Evolutionary conservation across 2,329 filamentous ascomycete genomes (phyloP).

Genomic region (Mollisia scopiformis): DNA sequence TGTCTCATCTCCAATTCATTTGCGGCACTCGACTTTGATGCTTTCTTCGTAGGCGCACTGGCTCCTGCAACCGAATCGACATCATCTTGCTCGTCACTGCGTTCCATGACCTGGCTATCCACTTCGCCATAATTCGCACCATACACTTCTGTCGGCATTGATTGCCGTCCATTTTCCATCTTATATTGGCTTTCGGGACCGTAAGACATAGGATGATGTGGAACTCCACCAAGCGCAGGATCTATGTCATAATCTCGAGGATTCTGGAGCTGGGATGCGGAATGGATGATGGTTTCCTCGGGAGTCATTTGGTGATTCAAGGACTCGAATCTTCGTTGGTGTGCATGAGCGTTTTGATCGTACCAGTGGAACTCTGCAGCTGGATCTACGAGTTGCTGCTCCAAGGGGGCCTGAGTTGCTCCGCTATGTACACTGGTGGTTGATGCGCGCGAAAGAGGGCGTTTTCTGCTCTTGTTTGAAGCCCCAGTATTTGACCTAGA

Average conservation of each 20-base stretch:
- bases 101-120: slow-evolving; percentile 62
- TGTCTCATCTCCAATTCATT: slow-evolving; percentile 82
- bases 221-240: slow-evolving; percentile 50
- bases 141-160: slow-evolving; percentile 58
- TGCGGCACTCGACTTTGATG: slow-evolving; percentile 71
- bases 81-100: slow-evolving; percentile 58
- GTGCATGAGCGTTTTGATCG: slow-evolving; percentile 32
- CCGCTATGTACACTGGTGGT: slow-evolving; percentile 48
- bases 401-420: slow-evolving; percentile 32
- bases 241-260: slow-evolving; percentile 53
- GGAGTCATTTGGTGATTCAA: slow-evolving; percentile 48
- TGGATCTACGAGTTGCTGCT: slow-evolving; percentile 33
- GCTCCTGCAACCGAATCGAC: slow-evolving; percentile 53
- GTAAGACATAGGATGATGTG: slow-evolving; percentile 48
- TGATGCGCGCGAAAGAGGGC: slow-evolving; percentile 50
- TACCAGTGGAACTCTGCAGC: slow-evolving; percentile 37
- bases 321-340: slow-evolving; percentile 34
- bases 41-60: slow-evolving; percentile 53
- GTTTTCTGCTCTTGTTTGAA: slow-evolving; percentile 44
- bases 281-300: slow-evolving; percentile 63
- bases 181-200: slow-evolving; percentile 44
- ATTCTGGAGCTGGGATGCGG: slow-evolving; percentile 57
- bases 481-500: slow-evolving; percentile 49
- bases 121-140: slow-evolving; percentile 57
- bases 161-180: slow-evolving; percentile 46